A percentile compares a stretch with the other conserved stretches of the same genome.
These are phyloP conservation scores for Aspergillus neoniger DNA, from an alignment of 2,329 filamentous ascomycete genomes.

Conservation along the genomic window DNA sequence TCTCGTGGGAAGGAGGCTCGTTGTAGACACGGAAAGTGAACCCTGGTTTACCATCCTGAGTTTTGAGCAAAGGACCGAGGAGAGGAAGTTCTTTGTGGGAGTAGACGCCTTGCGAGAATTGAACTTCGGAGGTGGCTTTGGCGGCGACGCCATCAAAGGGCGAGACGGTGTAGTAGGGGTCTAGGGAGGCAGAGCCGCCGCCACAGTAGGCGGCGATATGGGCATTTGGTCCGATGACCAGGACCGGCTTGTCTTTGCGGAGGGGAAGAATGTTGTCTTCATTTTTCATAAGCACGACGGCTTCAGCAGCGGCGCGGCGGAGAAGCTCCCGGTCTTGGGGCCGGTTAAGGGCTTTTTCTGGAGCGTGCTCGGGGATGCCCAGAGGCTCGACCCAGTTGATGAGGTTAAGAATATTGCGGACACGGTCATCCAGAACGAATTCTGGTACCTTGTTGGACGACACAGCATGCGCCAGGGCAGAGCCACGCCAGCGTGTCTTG, in stretches of 20 bases:
- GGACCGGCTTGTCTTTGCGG: slow-evolving; percentile 47
- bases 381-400: slow-evolving; percentile 59
- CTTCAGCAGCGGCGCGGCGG: slow-evolving; percentile 66
- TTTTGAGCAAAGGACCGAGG: slow-evolving; percentile 56
- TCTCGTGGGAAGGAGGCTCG: slow-evolving; percentile 53
- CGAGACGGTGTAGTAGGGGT: slow-evolving; percentile 48
- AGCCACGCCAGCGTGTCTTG: slow-evolving; percentile 46
- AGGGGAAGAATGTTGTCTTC: slow-evolving; percentile 63
- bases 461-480: slow-evolving; percentile 46
- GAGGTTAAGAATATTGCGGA: slow-evolving; percentile 59
- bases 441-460: slow-evolving; percentile 59
- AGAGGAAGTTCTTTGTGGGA: slow-evolving; percentile 66
- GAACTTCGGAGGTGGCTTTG: slow-evolving; percentile 39
- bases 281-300: slow-evolving; percentile 74
- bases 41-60: slow-evolving; percentile 56
- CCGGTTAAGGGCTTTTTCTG: slow-evolving; percentile 59
- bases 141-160: slow-evolving; percentile 48
- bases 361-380: slow-evolving; percentile 57
- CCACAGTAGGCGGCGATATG: slow-evolving; percentile 55
- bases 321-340: slow-evolving; percentile 65
- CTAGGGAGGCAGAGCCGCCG: slow-evolving; percentile 63
- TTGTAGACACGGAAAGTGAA: slow-evolving; percentile 66
- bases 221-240: slow-evolving; percentile 59
- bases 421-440: slow-evolving; percentile 60
- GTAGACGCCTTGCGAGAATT: slow-evolving; percentile 63